Evolutionary conservation across 2,329 filamentous ascomycete genomes (phyloP), one percentile per base, ranked within the genome.

Genomic region (Xylariaceae sp.): DNA sequence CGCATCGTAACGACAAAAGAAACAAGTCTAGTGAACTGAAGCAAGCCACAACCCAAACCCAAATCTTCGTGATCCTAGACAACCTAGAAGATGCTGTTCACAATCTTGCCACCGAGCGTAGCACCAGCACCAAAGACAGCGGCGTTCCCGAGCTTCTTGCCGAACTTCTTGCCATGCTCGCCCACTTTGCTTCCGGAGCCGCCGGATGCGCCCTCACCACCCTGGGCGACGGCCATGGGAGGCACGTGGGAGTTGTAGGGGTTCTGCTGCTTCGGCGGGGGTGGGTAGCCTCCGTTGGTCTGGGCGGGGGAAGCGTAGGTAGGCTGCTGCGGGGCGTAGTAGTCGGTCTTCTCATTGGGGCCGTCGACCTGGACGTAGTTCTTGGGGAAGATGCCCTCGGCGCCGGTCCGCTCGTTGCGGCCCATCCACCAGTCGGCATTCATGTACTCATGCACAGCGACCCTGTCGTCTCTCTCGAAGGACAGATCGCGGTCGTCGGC

Each of bases 381-480:
- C 60, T 86, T 82, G n/a, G 92, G 92, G 78, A 97, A 97, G 67
- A 97, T 96, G 61, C 92, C 92, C 72, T 95, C 89, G 58, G 82
- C 74, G 48, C 86, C 86, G 9, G 90, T 95, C 46, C 90, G 83
- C 63, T 86, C 76, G 71, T 95, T 96, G 60, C 81, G 82, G 59
- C 92, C 92, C 77, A 90, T 86, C 90, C 90, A 96, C 92, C 92
- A 97, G 71, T 97, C 91, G 55, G 85, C 83, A 71, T 97, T 97
- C 86, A 96, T 94, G 75, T 95, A 91, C 71, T 96, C 89, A 58
- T 83, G 81, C 18, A 97, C 87, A 51, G 82, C 80, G 59, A 97
- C 77, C 56, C 78, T 77, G 72, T 97, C 92, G 65, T 91, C 86
- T 54, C 86, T 84, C 65, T 89, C 82, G 52, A 97, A 82, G 2